Conservation (phyloP, 257 asterid species). For the Cynanchum wilfordii region DNA sequence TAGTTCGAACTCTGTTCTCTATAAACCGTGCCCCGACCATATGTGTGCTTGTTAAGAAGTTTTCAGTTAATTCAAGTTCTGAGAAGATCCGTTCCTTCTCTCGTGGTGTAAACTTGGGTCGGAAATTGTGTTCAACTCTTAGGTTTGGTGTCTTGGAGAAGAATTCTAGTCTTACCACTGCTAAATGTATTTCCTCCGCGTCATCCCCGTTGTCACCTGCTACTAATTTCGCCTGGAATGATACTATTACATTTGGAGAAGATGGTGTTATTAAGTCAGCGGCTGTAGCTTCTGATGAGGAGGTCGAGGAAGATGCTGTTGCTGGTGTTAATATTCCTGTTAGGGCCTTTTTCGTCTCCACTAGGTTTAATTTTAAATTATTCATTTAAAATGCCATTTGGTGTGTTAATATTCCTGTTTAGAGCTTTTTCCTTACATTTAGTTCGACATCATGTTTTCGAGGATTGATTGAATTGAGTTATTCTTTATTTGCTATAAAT, state of each 20-base stretch:
- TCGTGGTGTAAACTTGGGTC: slow-evolving; percentile 16
- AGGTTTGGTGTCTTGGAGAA: slow-evolving; percentile 17
- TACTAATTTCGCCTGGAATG: slow-evolving; percentile 43
- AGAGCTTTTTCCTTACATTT: too few species aligned
- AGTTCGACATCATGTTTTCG: too few species aligned
- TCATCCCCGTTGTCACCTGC: slow-evolving; percentile 52
- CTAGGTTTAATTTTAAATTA: slow-evolving; percentile 43
- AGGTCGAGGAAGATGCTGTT: slow-evolving; percentile 26
- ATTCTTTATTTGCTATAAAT: neutral
- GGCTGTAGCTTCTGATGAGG: slow-evolving; percentile 26
- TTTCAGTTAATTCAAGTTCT: slow-evolving; percentile 2
- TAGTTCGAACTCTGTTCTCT: slow-evolving; percentile 23
- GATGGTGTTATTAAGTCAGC: slow-evolving; percentile 18
- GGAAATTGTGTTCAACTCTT: neutral
- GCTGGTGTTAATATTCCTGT: slow-evolving; percentile 57
- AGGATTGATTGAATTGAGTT: neutral
- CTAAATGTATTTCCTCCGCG: slow-evolving; percentile 46
- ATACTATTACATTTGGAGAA: slow-evolving; percentile 30
- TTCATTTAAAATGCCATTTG: neutral
- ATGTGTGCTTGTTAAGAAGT: slow-evolving; percentile 3
- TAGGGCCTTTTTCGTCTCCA: slow-evolving; percentile 88
- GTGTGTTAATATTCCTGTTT: too few species aligned
- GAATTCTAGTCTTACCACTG: slow-evolving; percentile 23
- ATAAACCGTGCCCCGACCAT: slow-evolving; percentile 9
- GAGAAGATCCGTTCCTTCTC: neutral